These are phyloP conservation scores for Aspergillus sclerotialis DNA, from an alignment of 2,329 filamentous ascomycete species.

Conservation along the genomic window DNA sequence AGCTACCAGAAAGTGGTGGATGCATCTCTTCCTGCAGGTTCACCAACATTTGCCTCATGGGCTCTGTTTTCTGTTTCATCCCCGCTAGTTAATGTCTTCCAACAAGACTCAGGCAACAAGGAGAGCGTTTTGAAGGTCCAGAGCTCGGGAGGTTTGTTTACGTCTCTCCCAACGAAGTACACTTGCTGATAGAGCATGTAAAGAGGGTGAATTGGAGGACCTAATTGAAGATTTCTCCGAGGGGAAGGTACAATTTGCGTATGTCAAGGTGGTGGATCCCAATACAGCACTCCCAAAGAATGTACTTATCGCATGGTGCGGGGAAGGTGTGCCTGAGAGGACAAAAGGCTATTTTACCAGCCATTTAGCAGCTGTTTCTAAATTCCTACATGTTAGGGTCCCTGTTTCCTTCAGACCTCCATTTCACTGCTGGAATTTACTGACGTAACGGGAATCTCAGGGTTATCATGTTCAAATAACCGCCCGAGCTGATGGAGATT, in stretches of 20 bases:
- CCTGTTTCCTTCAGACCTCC: no score
- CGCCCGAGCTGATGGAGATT: conserved; percentile 80
- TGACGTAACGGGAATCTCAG: conserved; percentile 25
- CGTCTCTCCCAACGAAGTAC: not conserved
- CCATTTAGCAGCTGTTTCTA: conserved; percentile 81
- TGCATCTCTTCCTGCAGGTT: conserved; percentile 53
- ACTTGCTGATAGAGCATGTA: not conserved
- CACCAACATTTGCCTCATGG: conserved; percentile 85
- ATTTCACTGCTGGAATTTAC: not conserved
- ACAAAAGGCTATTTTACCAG: conserved; percentile 99
- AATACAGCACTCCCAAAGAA: conserved; percentile 86
- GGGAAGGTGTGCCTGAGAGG: conserved; percentile 93
- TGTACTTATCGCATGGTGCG: conserved; percentile 93
- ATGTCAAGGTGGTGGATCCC: conserved; percentile 91
- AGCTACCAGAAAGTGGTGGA: conserved; percentile 66
- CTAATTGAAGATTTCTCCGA: conserved; percentile 95
- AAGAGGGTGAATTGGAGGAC: conserved; percentile 85
- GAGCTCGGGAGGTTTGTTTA: conserved; percentile 68
- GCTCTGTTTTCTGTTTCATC: conserved; percentile 89
- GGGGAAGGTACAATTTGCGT: conserved; percentile 93
- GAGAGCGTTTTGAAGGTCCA: conserved; percentile 96
- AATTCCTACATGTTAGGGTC: conserved; percentile 67
- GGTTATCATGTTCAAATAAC: conserved; percentile 98
- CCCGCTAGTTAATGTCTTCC: conserved; percentile 86
- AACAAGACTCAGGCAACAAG: conserved; percentile 70